These are phyloP conservation scores for Cercospora citrullina DNA, from an alignment of 2,329 filamentous ascomycete species.

Conservation along the genomic window DNA sequence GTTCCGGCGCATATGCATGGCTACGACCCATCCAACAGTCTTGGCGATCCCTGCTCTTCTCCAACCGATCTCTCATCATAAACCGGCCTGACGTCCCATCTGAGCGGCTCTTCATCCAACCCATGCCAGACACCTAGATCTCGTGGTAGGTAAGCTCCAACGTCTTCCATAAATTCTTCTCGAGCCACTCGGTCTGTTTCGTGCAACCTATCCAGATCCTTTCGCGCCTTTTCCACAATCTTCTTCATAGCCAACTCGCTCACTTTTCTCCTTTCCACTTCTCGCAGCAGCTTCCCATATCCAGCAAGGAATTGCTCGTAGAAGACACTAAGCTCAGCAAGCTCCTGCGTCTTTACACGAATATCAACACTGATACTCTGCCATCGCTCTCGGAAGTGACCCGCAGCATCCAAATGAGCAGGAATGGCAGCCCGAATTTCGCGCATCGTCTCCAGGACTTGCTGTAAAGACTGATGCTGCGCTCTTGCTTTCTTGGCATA, in stretches of 20 bases:
- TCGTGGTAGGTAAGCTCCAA: constrained; percentile 77
- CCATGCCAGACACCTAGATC: constrained; percentile 35
- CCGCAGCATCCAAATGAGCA: constrained; percentile 63
- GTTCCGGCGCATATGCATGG: not conserved
- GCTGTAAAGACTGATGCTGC: constrained; percentile 59
- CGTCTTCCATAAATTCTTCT: constrained; percentile 75
- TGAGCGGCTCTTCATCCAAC: constrained; percentile 25
- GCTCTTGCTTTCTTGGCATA: constrained; percentile 60
- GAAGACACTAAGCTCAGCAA: constrained; percentile 74
- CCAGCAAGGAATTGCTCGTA: constrained; percentile 84
- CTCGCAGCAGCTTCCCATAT: constrained; percentile 81
- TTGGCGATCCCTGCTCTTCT: constrained; percentile 5
- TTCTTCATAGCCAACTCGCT: constrained; percentile 72
- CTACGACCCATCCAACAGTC: constrained; percentile 18
- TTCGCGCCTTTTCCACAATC: constrained; percentile 75
- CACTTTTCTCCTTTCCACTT: constrained; percentile 72
- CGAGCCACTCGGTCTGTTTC: constrained; percentile 67
- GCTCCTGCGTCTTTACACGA: constrained; percentile 67
- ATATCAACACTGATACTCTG: constrained; percentile 71
- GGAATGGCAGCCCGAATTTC: constrained; percentile 66
- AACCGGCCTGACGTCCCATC: constrained; percentile 31
- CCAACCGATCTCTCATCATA: constrained; percentile 10
- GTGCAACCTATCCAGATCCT: constrained; percentile 72
- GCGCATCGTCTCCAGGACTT: constrained; percentile 66
- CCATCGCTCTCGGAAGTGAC: constrained; percentile 67